Evolutionary conservation across 2,329 filamentous ascomycete genomes (phyloP).

Genomic region (Fusarium falciforme): DNA sequence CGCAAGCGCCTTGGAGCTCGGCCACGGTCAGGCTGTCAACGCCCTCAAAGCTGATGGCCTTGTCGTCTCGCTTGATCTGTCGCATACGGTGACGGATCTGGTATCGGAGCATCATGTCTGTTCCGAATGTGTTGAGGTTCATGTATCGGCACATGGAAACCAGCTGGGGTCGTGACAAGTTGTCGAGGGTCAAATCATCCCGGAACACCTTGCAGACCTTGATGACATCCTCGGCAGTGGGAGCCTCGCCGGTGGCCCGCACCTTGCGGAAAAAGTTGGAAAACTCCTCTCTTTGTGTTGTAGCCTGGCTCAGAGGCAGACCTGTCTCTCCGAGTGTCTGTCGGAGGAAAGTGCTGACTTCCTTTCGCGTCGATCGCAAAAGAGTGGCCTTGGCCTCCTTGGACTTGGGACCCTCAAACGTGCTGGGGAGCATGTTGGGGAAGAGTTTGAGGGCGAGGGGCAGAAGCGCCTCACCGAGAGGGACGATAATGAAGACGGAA

Average conservation of each 20-base stretch:
- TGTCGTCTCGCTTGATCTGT: constrained; percentile 98
- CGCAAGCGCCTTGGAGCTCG: constrained; percentile 92
- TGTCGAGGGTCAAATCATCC: constrained; percentile 96
- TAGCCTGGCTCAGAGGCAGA: constrained; percentile 84
- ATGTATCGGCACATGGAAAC: constrained; percentile 99
- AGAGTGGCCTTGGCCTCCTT: constrained; percentile 88
- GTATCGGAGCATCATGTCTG: constrained; percentile 97
- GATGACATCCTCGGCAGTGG: constrained; percentile 91
- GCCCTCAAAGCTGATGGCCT: constrained; percentile 92
- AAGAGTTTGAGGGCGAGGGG: constrained; percentile 94
- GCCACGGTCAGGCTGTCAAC: constrained; percentile 92
- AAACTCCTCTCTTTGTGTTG: constrained; percentile 92
- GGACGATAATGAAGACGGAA: constrained; percentile 96
- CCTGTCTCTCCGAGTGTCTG: constrained; percentile 94
- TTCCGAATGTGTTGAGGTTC: constrained; percentile 96
- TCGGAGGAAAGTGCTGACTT: constrained; percentile 90
- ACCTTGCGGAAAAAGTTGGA: constrained; percentile 98
- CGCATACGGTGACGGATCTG: constrained; percentile 97
- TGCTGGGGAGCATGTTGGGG: constrained; percentile 97
- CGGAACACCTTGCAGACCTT: constrained; percentile 99
- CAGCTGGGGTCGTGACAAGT: constrained; percentile 92
- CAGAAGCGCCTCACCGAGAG: constrained; percentile 92
- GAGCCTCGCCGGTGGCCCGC: constrained; percentile 88
- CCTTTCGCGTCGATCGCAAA: constrained; percentile 87
- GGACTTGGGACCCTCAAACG: constrained; percentile 91